Percentiles rank a stretch among this genome's conserved stretches.
Evolutionary conservation across 257 asterid genomes (phyloP).

Genomic region (Salvia splendens): DNA sequence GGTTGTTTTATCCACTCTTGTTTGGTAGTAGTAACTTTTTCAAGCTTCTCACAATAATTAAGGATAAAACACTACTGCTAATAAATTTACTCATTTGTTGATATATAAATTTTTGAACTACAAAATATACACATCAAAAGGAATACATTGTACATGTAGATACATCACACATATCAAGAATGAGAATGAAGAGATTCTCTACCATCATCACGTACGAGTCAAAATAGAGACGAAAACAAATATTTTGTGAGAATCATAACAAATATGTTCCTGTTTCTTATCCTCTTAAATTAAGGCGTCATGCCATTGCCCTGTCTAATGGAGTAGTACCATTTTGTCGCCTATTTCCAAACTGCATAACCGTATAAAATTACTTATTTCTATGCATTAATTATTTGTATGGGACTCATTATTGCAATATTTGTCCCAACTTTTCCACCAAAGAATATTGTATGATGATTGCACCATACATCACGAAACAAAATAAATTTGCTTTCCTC

Average conservation of each 20-base stretch:
- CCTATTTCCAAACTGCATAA: background rate
- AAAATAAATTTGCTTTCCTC: too few relatives aligned
- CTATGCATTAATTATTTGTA: background rate
- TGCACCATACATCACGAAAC: background rate
- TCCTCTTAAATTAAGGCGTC: background rate
- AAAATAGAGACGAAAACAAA: constrained; percentile 11
- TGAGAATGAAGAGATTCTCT: constrained; percentile 4
- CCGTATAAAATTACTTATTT: too few relatives aligned
- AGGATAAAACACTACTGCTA: too few relatives aligned
- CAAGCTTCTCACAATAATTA: too few relatives aligned
- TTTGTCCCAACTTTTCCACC: constrained; percentile 10
- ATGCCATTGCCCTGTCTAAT: background rate
- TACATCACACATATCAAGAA: too few relatives aligned
- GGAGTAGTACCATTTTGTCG: constrained; percentile 3
- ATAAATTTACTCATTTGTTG: too few relatives aligned
- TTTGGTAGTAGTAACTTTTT: too few relatives aligned
- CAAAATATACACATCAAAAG: too few relatives aligned
- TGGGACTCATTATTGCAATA: background rate
- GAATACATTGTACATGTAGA: too few relatives aligned
- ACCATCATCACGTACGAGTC: background rate
- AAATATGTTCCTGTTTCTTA: constrained; percentile 1
- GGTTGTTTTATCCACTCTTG: too few relatives aligned
- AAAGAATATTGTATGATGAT: background rate
- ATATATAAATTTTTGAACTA: too few relatives aligned
- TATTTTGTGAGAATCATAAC: background rate